phyloP scores from a whole-genome alignment of 1,284 basidiomycete species.

The Singerocomus rubriflavus region DNA sequence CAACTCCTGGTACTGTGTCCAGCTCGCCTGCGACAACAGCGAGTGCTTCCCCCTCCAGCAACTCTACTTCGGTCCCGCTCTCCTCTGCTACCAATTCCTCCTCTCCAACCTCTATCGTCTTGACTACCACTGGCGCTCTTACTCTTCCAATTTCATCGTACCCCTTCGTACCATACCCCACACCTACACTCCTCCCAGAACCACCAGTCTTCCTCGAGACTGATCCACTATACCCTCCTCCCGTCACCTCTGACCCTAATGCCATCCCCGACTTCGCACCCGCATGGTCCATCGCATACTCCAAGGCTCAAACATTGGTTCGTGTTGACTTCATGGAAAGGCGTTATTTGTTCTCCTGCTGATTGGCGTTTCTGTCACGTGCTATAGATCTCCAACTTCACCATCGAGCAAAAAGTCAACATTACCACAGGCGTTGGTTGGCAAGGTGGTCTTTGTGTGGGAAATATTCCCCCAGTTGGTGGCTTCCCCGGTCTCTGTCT shows the following conservation, averaged over 20 bases:
- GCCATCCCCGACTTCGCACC: slow-evolving; percentile 43
- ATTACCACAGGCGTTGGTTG: slow-evolving; percentile 40
- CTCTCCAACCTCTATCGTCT: background rate
- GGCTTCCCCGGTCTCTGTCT: slow-evolving; percentile 32
- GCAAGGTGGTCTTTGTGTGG: slow-evolving; percentile 41
- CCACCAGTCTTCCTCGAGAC: slow-evolving; percentile 31
- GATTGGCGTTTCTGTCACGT: background rate
- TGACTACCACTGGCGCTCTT: slow-evolving; percentile 20
- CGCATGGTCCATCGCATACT: slow-evolving; percentile 41
- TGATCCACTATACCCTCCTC: slow-evolving; percentile 29
- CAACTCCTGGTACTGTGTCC: background rate
- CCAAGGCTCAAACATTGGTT: slow-evolving; percentile 37
- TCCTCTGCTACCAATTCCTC: slow-evolving; percentile 8
- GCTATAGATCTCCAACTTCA: slow-evolving; percentile 32
- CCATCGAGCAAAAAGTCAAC: slow-evolving; percentile 43
- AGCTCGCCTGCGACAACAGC: too few relatives aligned
- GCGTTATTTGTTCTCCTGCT: background rate
- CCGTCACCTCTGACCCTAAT: slow-evolving; percentile 26
- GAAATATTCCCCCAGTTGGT: slow-evolving; percentile 37
- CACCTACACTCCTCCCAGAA: slow-evolving; percentile 27
- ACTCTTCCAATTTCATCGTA: slow-evolving; percentile 29
- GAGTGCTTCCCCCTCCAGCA: background rate
- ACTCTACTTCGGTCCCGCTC: background rate
- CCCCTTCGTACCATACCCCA: slow-evolving; percentile 29
- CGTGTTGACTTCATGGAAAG: slow-evolving; percentile 6